Evolutionary conservation across 1,139 yeast genomes (phyloP).

Genomic region (Geotrichum restrictum): DNA sequence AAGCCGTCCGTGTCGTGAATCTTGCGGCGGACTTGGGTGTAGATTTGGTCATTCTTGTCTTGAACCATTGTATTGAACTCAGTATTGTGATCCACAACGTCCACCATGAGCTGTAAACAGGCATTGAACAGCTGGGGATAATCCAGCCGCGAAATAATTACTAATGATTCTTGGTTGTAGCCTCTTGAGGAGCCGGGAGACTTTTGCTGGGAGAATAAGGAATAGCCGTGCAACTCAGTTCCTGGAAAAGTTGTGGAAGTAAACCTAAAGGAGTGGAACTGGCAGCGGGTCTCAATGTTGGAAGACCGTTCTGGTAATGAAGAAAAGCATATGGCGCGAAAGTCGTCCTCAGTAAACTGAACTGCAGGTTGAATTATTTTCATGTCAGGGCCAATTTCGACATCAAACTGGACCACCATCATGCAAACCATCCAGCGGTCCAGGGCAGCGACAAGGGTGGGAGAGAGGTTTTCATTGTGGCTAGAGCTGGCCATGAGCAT

Average conservation of each 20-base stretch:
- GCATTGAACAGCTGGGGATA: constrained; percentile 30
- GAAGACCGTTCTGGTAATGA: constrained; percentile 33
- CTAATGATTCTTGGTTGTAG: constrained; percentile 33
- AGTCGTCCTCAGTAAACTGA: constrained; percentile 31
- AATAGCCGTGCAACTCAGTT: constrained; percentile 27
- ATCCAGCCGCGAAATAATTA: constrained; percentile 30
- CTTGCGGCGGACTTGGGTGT: constrained; percentile 7
- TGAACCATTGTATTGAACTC: constrained; percentile 6
- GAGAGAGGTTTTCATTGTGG: constrained; percentile 17
- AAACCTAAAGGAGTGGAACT: constrained; percentile 30
- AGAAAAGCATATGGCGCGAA: constrained; percentile 33
- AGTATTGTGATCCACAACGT: constrained; percentile 21
- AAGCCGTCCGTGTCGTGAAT: constrained; percentile 8
- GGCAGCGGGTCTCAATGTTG: constrained; percentile 13
- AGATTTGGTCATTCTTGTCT: constrained; percentile 10
- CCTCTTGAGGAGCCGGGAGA: constrained; percentile 28
- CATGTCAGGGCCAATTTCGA: constrained; percentile 38
- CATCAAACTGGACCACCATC: constrained; percentile 38
- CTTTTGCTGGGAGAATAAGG: constrained; percentile 29
- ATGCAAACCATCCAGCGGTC: constrained; percentile 34
- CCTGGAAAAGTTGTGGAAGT: constrained; percentile 16
- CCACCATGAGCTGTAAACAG: constrained; percentile 26
- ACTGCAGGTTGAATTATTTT: constrained; percentile 33
- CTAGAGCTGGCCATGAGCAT: constrained; percentile 24
- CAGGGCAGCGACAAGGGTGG: constrained; percentile 12